Conservation (phyloP, 2,329 filamentous ascomycete genomes). For the Fusarium goolgardi region DNA sequence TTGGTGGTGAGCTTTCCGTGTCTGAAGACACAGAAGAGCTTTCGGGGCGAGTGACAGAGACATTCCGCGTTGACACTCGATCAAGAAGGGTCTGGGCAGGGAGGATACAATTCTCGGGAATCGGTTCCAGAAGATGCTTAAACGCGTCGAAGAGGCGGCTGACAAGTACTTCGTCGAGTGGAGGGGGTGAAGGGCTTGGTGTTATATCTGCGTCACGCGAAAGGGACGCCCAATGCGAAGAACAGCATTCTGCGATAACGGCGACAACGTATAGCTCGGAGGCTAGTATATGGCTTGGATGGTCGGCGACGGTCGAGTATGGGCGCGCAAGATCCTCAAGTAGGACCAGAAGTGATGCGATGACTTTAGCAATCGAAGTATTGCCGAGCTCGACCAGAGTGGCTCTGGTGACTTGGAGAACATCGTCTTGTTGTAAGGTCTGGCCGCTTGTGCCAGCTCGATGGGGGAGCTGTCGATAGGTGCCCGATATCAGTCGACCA, state of each 20-base stretch:
- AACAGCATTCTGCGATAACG: constrained; percentile 73
- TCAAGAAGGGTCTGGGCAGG: constrained; percentile 69
- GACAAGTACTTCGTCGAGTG: constrained; percentile 64
- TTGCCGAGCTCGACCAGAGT: constrained; percentile 71
- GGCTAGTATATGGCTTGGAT: constrained; percentile 69
- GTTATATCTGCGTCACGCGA: constrained; percentile 46
- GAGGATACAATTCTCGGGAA: constrained; percentile 67
- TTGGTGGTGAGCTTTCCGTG: constrained; percentile 28
- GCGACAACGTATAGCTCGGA: constrained; percentile 74
- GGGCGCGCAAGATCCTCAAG: constrained; percentile 69
- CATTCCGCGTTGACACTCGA: constrained; percentile 56
- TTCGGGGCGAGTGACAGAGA: constrained; percentile 50
- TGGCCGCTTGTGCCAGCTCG: constrained; percentile 68
- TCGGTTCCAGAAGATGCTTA: constrained; percentile 67
- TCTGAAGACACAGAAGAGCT: constrained; percentile 33
- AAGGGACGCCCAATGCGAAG: constrained; percentile 67
- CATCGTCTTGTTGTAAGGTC: constrained; percentile 69
- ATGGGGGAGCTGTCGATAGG: constrained; percentile 68
- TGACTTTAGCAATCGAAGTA: constrained; percentile 63
- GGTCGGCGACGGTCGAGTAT: constrained; percentile 62
- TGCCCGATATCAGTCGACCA: constrained; percentile 53
- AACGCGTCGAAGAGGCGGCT: constrained; percentile 66
- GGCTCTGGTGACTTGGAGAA: constrained; percentile 69
- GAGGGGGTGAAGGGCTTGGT: constrained; percentile 48
- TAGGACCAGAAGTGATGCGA: constrained; percentile 67